Conservation (phyloP, 352 stramenopile genomes). For the Phytopythium montanum region DNA sequence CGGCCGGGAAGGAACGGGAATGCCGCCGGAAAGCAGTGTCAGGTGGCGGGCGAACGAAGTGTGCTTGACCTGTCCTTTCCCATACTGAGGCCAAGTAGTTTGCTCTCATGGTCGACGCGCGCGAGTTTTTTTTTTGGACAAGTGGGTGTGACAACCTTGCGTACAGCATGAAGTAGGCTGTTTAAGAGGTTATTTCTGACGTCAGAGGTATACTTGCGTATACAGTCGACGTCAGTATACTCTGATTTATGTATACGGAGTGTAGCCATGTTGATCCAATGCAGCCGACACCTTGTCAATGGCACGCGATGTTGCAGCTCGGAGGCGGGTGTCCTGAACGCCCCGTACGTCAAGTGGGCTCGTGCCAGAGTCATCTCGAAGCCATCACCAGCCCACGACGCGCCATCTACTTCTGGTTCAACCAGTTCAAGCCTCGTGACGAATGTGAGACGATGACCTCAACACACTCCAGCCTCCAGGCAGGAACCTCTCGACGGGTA, state of each 20-base stretch:
- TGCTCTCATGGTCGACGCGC: neutral
- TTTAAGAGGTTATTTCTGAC: neutral
- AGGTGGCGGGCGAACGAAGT: no score
- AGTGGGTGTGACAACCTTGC: neutral
- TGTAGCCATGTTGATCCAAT: conserved; percentile 4
- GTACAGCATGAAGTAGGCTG: neutral
- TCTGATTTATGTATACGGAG: neutral
- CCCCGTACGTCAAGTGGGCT: no score
- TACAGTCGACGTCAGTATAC: neutral
- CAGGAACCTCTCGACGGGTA: neutral
- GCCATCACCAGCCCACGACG: no score
- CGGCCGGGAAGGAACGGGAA: neutral
- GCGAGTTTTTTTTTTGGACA: neutral
- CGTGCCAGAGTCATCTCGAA: no score
- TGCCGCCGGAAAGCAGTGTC: neutral
- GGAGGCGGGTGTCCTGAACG: no score
- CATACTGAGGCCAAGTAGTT: neutral
- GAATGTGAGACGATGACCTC: no score
- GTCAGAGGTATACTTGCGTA: neutral
- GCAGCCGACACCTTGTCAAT: no score
- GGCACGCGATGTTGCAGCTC: no score
- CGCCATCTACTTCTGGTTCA: no score
- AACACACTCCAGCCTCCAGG: no score
- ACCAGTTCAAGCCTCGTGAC: no score
- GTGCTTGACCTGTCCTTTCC: neutral